Evolutionary conservation across 495 filamentous ascomycete genomes (phyloP).

Genomic region (Tuber brumale): DNA sequence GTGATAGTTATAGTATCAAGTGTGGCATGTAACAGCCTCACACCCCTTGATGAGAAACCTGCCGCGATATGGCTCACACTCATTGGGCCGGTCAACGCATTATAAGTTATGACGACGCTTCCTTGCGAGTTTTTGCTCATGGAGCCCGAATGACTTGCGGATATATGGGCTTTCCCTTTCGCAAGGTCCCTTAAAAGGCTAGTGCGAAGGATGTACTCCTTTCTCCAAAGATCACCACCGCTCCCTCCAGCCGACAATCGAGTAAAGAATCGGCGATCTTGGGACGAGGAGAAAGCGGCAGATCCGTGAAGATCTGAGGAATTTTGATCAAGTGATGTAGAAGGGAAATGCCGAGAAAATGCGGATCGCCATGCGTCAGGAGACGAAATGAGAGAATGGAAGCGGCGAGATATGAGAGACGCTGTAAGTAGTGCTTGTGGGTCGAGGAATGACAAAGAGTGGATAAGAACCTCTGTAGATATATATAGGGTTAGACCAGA

Average conservation of each 20-base stretch:
- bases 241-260: conserved; percentile 21
- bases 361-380: conserved; percentile 39
- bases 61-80: conserved; percentile 40
- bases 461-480: conserved; percentile 34
- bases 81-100: conserved; percentile 23
- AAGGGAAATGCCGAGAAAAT: conserved; percentile 41
- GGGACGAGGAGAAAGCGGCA: conserved; percentile 27
- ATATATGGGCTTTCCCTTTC: conserved; percentile 27
- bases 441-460: conserved; percentile 39
- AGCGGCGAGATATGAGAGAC: conserved; percentile 38
- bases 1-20: conserved; percentile 25
- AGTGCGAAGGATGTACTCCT: conserved; percentile 41
- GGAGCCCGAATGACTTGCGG: conserved; percentile 8
- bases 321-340: background rate
- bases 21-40: conserved; percentile 36
- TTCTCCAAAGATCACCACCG: conserved; percentile 35
- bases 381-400: conserved; percentile 37
- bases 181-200: conserved; percentile 30
- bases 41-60: conserved; percentile 30
- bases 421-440: conserved; percentile 27
- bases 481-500: conserved; percentile 6
- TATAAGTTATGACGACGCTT: conserved; percentile 35
- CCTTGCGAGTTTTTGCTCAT: conserved; percentile 19
- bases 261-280: conserved; percentile 41
- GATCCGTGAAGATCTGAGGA: conserved; percentile 13